Conservation (phyloP, 805 yeast species). For the Metschnikowia peoriensis region DNA sequence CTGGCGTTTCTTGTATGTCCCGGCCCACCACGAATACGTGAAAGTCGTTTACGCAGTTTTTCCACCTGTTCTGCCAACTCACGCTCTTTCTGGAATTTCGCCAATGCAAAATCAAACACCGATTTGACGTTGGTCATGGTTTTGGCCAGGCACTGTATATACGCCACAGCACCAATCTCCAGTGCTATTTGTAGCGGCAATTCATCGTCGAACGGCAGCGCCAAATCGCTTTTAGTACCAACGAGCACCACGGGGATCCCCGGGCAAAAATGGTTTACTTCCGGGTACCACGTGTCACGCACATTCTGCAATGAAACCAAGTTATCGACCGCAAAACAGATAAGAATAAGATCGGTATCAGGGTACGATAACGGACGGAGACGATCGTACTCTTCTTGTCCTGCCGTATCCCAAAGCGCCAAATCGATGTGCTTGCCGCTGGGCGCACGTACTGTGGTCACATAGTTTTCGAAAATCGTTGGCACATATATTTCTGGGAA, state of each 20-base stretch:
- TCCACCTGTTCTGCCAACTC: conserved; percentile 39
- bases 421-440: conserved; percentile 81
- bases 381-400: conserved; percentile 83
- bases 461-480: conserved; percentile 78
- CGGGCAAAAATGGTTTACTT: conserved; percentile 78
- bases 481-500: conserved; percentile 78
- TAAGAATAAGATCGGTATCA: conserved; percentile 69
- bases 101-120: conserved; percentile 63
- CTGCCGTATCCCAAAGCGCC: conserved; percentile 88
- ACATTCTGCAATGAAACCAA: conserved; percentile 67
- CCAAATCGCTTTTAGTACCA: conserved; percentile 78
- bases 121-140: conserved; percentile 61
- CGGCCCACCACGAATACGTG: conserved; percentile 29
- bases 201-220: conserved; percentile 38
- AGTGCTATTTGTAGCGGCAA: conserved; percentile 53
- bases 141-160: conserved; percentile 79
- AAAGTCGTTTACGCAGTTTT: conserved; percentile 33
- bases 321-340: conserved; percentile 73
- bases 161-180: conserved; percentile 65
- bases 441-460: conserved; percentile 58
- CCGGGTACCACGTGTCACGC: conserved; percentile 84
- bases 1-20: conserved; percentile 21
- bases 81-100: conserved; percentile 39
- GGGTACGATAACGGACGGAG: conserved; percentile 77
- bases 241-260: conserved; percentile 73